These are phyloP conservation scores for Phytophthora meadii DNA, from an alignment of 352 stramenopile species.

Conservation along the genomic window DNA sequence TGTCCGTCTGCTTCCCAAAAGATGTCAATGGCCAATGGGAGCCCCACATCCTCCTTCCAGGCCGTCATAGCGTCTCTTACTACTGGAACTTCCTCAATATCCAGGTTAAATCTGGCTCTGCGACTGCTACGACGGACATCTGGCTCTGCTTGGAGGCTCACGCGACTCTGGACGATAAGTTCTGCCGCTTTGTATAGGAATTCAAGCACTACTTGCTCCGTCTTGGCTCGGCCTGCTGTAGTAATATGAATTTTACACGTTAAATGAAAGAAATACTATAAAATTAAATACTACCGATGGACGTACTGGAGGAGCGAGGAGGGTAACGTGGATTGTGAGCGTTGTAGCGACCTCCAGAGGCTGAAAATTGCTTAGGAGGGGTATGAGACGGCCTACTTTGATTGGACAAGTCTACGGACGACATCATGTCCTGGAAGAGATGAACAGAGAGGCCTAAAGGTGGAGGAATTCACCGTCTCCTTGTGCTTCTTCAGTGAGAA, in stretches of 20 bases:
- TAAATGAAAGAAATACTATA: neutral
- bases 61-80: conserved; percentile 71
- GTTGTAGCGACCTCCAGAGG: conserved; percentile 9
- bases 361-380: conserved; percentile 7
- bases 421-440: neutral
- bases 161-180: conserved; percentile 83
- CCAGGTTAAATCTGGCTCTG: conserved; percentile 81
- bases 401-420: neutral
- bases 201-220: conserved; percentile 86
- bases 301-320: conserved; percentile 17
- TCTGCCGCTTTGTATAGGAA: conserved; percentile 87
- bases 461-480: conserved; percentile 3
- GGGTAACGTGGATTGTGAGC: conserved; percentile 20
- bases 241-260: conserved; percentile 6
- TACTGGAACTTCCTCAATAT: conserved; percentile 80
- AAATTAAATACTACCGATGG: conserved; percentile 5
- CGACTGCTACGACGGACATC: conserved; percentile 52
- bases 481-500: neutral
- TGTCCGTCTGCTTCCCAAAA: conserved; percentile 58
- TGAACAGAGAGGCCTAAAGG: neutral
- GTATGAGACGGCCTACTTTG: conserved; percentile 5
- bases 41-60: conserved; percentile 78
- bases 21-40: conserved; percentile 75
- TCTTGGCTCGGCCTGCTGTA: conserved; percentile 72
- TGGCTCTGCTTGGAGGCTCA: conserved; percentile 67